Base-by-base conservation (phyloP, 2,329 filamentous ascomycete species). In the Trichoderma brevicompactum region DNA sequence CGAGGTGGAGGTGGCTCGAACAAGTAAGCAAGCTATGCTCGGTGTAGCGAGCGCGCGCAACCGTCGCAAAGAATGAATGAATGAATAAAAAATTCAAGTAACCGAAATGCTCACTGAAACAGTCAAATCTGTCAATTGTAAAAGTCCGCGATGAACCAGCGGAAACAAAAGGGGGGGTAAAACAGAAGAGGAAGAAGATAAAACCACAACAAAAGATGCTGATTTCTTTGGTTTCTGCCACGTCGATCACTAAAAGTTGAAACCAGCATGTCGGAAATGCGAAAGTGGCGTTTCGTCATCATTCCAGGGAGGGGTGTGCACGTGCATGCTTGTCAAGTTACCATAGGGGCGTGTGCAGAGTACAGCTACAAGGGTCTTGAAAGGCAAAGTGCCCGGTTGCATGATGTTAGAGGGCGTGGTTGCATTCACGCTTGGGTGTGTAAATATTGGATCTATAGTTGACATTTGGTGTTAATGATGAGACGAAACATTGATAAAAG, bases 221-320 rank as follows among this genome's bases (percentile, higher is more conserved):
- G 59, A 54, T 63, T 28, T 36, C 38, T 23, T 38, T 23, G 15
- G 44, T 50, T 59, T 46, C 53, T 65, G 62, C 62, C 62, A 65
- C 62, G 62, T 65, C 41, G 34, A 64, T 55, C 15, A 48, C 43
- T 46, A 32, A n/a, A 48, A 41, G n/a, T 44, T 40, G 62, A 38
- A 23, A 36, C 54, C 38, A 44, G 58, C 36, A 52, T 50, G 38
- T 52, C 23, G 58, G 34, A 52, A 61, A 56, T n/a, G 34, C 36
- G n/a, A 61, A 61, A 61, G 28, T 43, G 62, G 44, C 53, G 61
- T 64, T 64, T 64, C 61, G 61, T 64, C 62, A 58, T 58, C 38
- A 17, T 13, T 43, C n/a, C 55, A n/a, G 19, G 56, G 58, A 36
- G 46, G 23, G 36, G 58, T 50, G 62, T 43, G 44, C 62, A 58